Conservation (phyloP, 352 stramenopile genomes). For the Aphanomyces stellatus region DNA sequence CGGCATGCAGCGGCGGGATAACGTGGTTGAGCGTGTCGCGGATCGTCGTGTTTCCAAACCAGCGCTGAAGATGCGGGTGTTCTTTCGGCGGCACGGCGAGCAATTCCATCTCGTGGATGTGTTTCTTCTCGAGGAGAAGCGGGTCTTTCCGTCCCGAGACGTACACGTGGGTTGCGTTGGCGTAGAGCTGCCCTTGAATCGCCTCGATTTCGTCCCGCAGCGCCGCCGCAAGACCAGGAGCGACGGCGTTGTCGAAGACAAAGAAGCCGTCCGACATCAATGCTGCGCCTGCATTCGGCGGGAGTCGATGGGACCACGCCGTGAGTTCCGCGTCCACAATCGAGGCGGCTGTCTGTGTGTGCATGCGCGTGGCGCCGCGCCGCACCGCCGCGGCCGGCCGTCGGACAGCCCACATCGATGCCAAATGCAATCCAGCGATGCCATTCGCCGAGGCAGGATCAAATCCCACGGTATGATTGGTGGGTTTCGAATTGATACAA, state of each 20-base stretch:
- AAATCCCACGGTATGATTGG: no score
- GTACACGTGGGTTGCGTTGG: conserved; percentile 73
- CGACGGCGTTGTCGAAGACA: conserved; percentile 44
- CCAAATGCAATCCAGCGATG: no score
- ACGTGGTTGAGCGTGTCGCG: conserved; percentile 54
- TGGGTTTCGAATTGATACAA: no score
- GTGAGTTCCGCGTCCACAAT: no score
- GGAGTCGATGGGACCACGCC: neutral
- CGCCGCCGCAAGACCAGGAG: conserved; percentile 30
- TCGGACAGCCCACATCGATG: no score
- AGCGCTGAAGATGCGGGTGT: conserved; percentile 25
- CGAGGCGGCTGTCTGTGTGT: no score
- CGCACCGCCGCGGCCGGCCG: no score
- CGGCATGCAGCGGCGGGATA: conserved; percentile 31
- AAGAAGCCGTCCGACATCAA: conserved; percentile 46
- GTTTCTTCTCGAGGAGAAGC: conserved; percentile 60
- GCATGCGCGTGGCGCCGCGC: no score
- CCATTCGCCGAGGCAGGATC: no score
- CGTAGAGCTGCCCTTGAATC: conserved; percentile 48
- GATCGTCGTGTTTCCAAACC: conserved; percentile 27
- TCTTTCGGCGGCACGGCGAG: conserved; percentile 33
- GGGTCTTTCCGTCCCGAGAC: conserved; percentile 24
- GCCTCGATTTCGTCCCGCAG: conserved; percentile 47
- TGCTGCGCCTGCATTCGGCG: conserved; percentile 21
- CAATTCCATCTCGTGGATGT: conserved; percentile 78